Conservation (phyloP, 2,329 filamentous ascomycete species). For the Calonectria pseudoreteaudii region DNA sequence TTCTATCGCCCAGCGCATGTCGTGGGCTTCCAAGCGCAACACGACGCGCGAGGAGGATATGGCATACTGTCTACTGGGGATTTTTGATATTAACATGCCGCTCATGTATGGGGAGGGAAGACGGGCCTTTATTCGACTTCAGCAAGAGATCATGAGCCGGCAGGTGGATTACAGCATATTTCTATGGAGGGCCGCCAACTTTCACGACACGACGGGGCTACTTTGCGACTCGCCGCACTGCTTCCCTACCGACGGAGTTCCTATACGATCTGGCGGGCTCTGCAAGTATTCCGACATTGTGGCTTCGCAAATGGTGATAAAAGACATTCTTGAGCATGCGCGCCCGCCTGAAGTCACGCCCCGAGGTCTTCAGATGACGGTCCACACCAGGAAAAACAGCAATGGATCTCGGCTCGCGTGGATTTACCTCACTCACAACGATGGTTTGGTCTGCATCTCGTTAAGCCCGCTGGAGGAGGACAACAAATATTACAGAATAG, state of each 20-base stretch:
- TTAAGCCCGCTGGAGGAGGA: background rate
- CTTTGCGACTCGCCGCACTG: slow-evolving; percentile 22
- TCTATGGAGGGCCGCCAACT: slow-evolving; percentile 14
- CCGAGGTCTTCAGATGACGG: slow-evolving; percentile 10
- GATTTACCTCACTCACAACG: slow-evolving; percentile 15
- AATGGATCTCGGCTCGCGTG: slow-evolving; percentile 5
- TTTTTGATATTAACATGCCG: slow-evolving; percentile 26
- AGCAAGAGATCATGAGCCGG: slow-evolving; percentile 21
- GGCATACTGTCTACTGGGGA: slow-evolving; percentile 22
- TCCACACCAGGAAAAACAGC: background rate
- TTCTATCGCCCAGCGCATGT: slow-evolving; percentile 18
- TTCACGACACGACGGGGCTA: slow-evolving; percentile 11
- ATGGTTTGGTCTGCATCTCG: background rate
- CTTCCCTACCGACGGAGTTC: slow-evolving; percentile 13
- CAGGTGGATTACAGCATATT: slow-evolving; percentile 25
- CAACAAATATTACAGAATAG: slow-evolving; percentile 13
- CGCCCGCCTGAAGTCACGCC: slow-evolving; percentile 13
- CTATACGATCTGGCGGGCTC: slow-evolving; percentile 3
- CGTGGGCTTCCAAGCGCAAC: slow-evolving; percentile 23
- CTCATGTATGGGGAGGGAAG: slow-evolving; percentile 22
- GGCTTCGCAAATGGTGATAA: background rate
- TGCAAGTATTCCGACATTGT: slow-evolving; percentile 13
- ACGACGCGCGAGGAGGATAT: slow-evolving; percentile 20
- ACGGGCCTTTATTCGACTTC: slow-evolving; percentile 14
- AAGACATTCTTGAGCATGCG: background rate